A percentile compares a stretch with the other conserved stretches of the same genome.
phyloP scores from a whole-genome alignment of 202 grass and related monocot genomes.

The Carex arenaria region DNA sequence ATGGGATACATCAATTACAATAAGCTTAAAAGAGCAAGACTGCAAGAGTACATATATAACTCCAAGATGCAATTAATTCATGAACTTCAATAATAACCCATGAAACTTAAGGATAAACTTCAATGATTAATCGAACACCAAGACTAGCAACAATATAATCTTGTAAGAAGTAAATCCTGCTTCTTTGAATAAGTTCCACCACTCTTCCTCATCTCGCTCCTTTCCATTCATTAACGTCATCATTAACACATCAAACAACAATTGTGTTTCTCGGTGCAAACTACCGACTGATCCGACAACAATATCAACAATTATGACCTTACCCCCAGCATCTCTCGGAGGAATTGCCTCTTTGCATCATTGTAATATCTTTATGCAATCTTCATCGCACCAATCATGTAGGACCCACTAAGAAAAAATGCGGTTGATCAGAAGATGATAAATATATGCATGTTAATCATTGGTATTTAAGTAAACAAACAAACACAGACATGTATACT shows the following conservation, averaged over 20 bases:
- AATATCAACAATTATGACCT: slow-evolving; percentile 27
- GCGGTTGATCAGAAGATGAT: not conserved
- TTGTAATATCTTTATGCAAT: slow-evolving; percentile 42
- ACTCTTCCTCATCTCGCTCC: slow-evolving; percentile 27
- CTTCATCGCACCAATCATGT: slow-evolving; percentile 43
- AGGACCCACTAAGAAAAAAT: slow-evolving; percentile 33
- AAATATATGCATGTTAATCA: not conserved
- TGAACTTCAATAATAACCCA: no score
- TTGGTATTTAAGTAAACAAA: not conserved
- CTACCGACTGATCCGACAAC: not conserved
- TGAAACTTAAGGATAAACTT: slow-evolving; percentile 21
- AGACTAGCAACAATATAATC: not conserved
- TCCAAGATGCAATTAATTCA: no score
- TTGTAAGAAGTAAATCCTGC: slow-evolving; percentile 29
- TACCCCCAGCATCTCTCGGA: slow-evolving; percentile 32
- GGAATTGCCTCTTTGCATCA: slow-evolving; percentile 50
- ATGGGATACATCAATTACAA: no score
- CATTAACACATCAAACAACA: slow-evolving; percentile 17
- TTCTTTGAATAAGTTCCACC: slow-evolving; percentile 11
- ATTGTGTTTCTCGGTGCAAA: not conserved
- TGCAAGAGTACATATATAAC: no score
- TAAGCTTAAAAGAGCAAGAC: no score
- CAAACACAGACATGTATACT: not conserved
- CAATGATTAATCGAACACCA: slow-evolving; percentile 19
- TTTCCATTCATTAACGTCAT: not conserved